Conservation (phyloP, 306 rosid species). For the Prunus persica region Prunus_persica_NCBIv2 NC_034014.1:5705501-5706000, state of each 20-base stretch:
- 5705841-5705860: background rate
- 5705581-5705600: slow-evolving; percentile 90
- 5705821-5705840: background rate
- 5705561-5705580: slow-evolving; percentile 85
- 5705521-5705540: slow-evolving; percentile 58
- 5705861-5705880: background rate
- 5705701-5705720: slow-evolving; percentile 32
- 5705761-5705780: slow-evolving; percentile 84
- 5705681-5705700: slow-evolving; percentile 40
- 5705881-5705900: background rate
- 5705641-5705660: slow-evolving; percentile 42
- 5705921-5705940: slow-evolving; percentile 70
- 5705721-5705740: slow-evolving; percentile 88
- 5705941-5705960: slow-evolving; percentile 79
- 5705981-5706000: background rate
- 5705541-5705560: slow-evolving; percentile 71
- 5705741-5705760: slow-evolving; percentile 88
- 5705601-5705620: slow-evolving; percentile 48
- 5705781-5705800: slow-evolving; percentile 94
- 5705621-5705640: slow-evolving; percentile 59
- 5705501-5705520: slow-evolving; percentile 92
- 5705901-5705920: slow-evolving; percentile 96
- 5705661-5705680: slow-evolving; percentile 50
- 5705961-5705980: slow-evolving; percentile 70
- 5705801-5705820: slow-evolving; percentile 90